phyloP scores from a whole-genome alignment of 495 filamentous ascomycete genomes.

The Daldinia childiae region DNA sequence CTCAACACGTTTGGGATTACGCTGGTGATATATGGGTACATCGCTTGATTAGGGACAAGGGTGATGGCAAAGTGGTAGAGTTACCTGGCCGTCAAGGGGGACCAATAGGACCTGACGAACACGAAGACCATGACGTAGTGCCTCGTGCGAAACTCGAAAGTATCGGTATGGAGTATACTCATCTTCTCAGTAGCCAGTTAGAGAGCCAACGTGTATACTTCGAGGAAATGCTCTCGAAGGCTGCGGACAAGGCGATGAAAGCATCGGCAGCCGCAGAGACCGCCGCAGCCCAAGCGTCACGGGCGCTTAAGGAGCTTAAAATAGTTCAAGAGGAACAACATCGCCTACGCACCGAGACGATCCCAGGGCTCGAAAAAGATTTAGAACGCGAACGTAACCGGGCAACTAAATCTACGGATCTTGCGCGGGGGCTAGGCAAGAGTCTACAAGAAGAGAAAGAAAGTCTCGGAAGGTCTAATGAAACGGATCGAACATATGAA shows the following conservation, averaged over 20 bases:
- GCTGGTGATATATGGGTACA: constrained; percentile 94
- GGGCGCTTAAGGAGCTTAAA: constrained; percentile 60
- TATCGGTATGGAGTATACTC: constrained; percentile 92
- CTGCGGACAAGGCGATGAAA: constrained; percentile 86
- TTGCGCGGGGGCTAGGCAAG: constrained; percentile 79
- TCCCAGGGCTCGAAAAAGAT: constrained; percentile 75
- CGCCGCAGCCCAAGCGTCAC: constrained; percentile 64
- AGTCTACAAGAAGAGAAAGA: constrained; percentile 90
- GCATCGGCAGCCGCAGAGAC: constrained; percentile 72
- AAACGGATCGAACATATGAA: constrained; percentile 75
- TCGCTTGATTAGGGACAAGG: constrained; percentile 89
- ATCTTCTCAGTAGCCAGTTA: constrained; percentile 88
- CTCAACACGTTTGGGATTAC: constrained; percentile 98
- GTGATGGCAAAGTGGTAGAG: constrained; percentile 89
- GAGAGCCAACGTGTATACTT: constrained; percentile 94
- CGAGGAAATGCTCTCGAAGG: constrained; percentile 90
- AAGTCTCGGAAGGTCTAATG: constrained; percentile 80
- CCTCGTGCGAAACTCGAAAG: constrained; percentile 91
- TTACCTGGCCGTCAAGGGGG: constrained; percentile 62
- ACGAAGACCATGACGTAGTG: constrained; percentile 71
- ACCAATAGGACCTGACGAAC: constrained; percentile 34
- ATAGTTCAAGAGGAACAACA: constrained; percentile 65
- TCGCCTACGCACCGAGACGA: constrained; percentile 62
- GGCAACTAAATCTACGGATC: constrained; percentile 73
- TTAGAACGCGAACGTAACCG: constrained; percentile 71